These are phyloP conservation scores for Candida orba DNA, from an alignment of 805 yeast species.

Conservation along the genomic window DNA sequence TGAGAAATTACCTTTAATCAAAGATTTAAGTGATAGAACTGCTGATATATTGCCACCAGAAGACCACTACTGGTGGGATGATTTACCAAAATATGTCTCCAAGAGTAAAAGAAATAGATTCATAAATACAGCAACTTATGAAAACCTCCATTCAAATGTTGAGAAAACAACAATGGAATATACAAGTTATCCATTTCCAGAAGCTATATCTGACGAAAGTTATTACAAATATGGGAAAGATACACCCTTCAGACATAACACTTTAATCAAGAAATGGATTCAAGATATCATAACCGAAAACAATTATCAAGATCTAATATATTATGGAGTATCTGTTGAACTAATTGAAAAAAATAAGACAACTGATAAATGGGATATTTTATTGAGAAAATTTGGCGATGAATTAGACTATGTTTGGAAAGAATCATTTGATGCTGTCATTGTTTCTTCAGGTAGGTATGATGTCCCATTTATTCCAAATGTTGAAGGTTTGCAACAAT, in stretches of 20 bases:
- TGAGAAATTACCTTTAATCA: slow-evolving; percentile 2
- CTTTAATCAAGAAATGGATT: slow-evolving; percentile 7
- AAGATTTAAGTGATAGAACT: neutral
- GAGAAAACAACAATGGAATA: slow-evolving; percentile 7
- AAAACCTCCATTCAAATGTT: slow-evolving; percentile 8
- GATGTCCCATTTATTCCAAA: slow-evolving; percentile 49
- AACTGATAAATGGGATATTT: slow-evolving; percentile 26
- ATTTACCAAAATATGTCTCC: neutral
- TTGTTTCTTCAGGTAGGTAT: slow-evolving; percentile 52
- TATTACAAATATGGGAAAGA: slow-evolving; percentile 5
- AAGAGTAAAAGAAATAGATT: slow-evolving; percentile 2
- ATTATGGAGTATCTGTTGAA: neutral
- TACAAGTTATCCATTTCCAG: slow-evolving; percentile 5
- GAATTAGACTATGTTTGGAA: slow-evolving; percentile 30
- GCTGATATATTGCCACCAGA: neutral
- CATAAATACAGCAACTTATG: slow-evolving; percentile 6
- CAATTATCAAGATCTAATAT: neutral
- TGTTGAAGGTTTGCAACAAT: slow-evolving; percentile 38
- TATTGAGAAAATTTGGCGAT: slow-evolving; percentile 14
- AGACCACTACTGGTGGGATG: neutral
- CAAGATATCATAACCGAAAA: slow-evolving; percentile 6
- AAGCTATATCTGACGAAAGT: neutral
- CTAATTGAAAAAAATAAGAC: neutral
- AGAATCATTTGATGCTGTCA: slow-evolving; percentile 46
- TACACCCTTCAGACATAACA: slow-evolving; percentile 10